Evolutionary conservation across 225 moss, liverwort and hornwort genomes (phyloP), one percentile per base, ranked within the genome.

Genomic region (Physcomitrium patens): DNA sequence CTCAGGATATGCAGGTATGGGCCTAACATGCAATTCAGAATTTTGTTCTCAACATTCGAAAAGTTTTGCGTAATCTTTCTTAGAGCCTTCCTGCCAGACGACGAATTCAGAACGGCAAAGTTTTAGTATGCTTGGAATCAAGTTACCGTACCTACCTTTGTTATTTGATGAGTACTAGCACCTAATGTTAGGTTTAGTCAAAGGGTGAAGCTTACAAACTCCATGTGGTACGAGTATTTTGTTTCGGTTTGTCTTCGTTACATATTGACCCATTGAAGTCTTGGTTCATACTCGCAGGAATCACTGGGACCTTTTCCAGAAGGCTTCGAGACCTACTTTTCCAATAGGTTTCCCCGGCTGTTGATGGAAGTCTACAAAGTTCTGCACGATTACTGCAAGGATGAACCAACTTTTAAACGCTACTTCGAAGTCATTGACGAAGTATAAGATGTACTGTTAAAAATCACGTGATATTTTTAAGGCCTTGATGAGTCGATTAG

Each of bases 321-420:
- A 75, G 99, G 99, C 10, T 86, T 91, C 74, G 89, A 95, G 73
- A 84, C 76, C 9, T 99, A 99, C 77, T 95, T 99, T 72, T 75
- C 82, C 47, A 72, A 60, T 57, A 91, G 90, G 79, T 95, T 95
- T 59, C 95, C 99, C 27, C 74, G 82, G 41, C 80, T 99, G 54
- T 28, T 99, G 44, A 89, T 93, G 75, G 86, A 95, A 70, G 82
- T 95, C 54, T 95, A 95, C 73, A 71, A 83, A 70, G 99, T 92
- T 9, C 82, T 99, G 72, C 82, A 81, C 48, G 73, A 69, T 31
- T 90, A 89, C 54, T 99, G 99, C 83, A 89, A 68, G 64, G 84
- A 83, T 14, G 96, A 97, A 58, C 49, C 19, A 24, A 82, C 86
- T 45, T 92, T 94, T 19, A 88, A 86, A 71, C 86, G 86, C 64